phyloP scores from a whole-genome alignment of 2,329 filamentous ascomycete species.

The Remersonia thermophila region DNA sequence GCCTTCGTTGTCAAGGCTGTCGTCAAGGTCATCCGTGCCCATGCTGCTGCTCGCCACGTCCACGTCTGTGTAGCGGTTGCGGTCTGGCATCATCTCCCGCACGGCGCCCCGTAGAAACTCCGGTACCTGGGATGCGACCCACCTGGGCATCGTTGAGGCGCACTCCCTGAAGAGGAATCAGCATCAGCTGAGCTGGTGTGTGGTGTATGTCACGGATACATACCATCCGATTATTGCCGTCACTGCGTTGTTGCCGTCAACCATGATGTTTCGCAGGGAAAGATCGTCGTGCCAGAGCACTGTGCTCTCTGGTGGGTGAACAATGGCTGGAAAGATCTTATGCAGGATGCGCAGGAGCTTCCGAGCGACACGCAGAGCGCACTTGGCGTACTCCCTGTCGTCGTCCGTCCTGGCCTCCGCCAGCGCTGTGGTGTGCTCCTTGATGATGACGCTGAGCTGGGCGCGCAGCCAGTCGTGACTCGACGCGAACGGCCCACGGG shows the following conservation, averaged over 20 bases:
- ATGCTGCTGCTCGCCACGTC: conserved; percentile 7
- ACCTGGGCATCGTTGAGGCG: conserved; percentile 28
- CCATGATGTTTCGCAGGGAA: conserved; percentile 27
- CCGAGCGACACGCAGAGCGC: conserved; percentile 14
- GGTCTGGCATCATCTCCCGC: conserved; percentile 22
- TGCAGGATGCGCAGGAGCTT: conserved; percentile 22
- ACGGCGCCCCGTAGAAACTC: conserved; percentile 21
- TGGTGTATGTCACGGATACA: background rate
- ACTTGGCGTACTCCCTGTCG: conserved; percentile 22
- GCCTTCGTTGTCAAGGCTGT: conserved; percentile 26
- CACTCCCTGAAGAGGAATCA: conserved; percentile 19
- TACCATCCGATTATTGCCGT: conserved; percentile 30
- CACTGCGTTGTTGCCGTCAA: conserved; percentile 24
- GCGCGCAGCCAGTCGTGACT: conserved; percentile 27
- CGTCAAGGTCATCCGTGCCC: conserved; percentile 4
- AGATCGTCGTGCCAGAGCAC: conserved; percentile 29
- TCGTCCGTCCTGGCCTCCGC: conserved; percentile 16
- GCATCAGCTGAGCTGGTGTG: background rate
- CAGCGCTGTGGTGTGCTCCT: conserved; percentile 17
- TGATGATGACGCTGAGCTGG: conserved; percentile 20
- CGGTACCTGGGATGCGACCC: conserved; percentile 24
- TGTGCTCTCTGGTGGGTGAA: conserved; percentile 19
- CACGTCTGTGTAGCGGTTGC: conserved; percentile 22
- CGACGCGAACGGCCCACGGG: conserved; percentile 26
- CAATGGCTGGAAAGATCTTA: conserved; percentile 20